phyloP scores from a whole-genome alignment of 2,329 filamentous ascomycete species.

The Diaporthe aspalathi region DNA sequence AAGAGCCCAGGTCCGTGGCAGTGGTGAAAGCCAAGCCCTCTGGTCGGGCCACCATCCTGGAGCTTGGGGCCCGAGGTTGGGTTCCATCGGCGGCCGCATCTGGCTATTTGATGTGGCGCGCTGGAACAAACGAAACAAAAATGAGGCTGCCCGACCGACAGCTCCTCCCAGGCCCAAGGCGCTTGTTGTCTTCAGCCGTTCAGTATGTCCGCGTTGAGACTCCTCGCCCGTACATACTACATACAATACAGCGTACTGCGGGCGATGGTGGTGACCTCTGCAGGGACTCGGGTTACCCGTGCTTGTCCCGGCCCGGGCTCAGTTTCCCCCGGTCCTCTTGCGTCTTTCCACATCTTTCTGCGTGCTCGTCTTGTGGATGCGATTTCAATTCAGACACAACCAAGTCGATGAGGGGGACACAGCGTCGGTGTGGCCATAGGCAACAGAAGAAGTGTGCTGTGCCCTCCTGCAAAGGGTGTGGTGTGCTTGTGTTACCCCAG shows the following conservation, averaged over 20 bases:
- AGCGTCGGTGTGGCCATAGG: not conserved
- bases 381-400: not conserved
- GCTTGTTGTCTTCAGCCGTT: not conserved
- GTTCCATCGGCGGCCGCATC: slow-evolving; percentile 1
- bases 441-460: not conserved
- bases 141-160: not conserved
- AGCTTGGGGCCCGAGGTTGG: not conserved
- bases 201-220: not conserved
- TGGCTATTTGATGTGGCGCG: slow-evolving; percentile 9
- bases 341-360: not conserved
- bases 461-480: not conserved
- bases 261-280: not conserved
- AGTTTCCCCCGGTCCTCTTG: too few species aligned
- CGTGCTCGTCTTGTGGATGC: not conserved
- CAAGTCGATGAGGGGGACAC: not conserved
- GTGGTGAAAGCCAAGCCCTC: slow-evolving; percentile 2
- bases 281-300: not conserved
- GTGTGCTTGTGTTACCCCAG: slow-evolving; percentile 6
- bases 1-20: not conserved
- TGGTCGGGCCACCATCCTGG: not conserved
- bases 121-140: not conserved
- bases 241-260: not conserved
- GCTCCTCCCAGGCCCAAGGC: not conserved
- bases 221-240: not conserved
- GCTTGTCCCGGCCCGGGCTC: not conserved